Conservation (phyloP, 176 grass and related monocot genomes). For the Tillandsia leiboldiana region DNA sequence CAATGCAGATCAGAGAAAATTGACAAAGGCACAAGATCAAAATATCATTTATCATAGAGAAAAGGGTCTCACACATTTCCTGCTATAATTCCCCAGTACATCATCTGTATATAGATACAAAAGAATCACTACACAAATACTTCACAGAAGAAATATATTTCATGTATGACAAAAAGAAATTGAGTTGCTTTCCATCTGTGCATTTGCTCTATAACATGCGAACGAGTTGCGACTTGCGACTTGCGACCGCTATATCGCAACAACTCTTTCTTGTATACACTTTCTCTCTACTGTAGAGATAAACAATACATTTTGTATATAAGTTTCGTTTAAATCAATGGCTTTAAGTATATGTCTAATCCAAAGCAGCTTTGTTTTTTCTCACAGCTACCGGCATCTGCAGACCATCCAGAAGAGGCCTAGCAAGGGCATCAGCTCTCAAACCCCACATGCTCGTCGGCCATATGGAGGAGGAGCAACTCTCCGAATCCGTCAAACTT, state of each 20-base stretch:
- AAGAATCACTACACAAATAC: background rate
- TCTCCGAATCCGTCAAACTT: conserved; percentile 48
- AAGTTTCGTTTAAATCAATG: background rate
- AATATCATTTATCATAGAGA: too few species aligned
- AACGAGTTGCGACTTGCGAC: background rate
- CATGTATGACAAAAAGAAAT: background rate
- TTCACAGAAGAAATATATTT: background rate
- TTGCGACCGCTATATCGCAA: background rate
- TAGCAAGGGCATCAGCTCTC: conserved; percentile 51
- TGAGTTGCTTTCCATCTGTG: background rate
- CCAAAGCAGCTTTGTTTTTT: conserved; percentile 68
- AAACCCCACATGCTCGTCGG: conserved; percentile 52
- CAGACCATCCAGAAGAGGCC: conserved; percentile 51
- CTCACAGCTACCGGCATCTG: conserved; percentile 43
- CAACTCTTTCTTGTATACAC: background rate
- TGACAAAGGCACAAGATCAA: too few species aligned
- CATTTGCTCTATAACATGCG: background rate
- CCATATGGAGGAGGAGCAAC: conserved; percentile 38
- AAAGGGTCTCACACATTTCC: too few species aligned
- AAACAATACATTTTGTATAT: background rate
- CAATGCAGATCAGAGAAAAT: too few species aligned
- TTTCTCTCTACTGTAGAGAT: background rate
- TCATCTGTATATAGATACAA: background rate
- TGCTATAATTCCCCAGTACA: background rate
- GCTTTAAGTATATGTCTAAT: conserved; percentile 26